Evolutionary conservation across 768 basidiomycete species (phyloP), one percentile per base, ranked within the genome.

Genomic region (Hypholoma sublateritium): DNA sequence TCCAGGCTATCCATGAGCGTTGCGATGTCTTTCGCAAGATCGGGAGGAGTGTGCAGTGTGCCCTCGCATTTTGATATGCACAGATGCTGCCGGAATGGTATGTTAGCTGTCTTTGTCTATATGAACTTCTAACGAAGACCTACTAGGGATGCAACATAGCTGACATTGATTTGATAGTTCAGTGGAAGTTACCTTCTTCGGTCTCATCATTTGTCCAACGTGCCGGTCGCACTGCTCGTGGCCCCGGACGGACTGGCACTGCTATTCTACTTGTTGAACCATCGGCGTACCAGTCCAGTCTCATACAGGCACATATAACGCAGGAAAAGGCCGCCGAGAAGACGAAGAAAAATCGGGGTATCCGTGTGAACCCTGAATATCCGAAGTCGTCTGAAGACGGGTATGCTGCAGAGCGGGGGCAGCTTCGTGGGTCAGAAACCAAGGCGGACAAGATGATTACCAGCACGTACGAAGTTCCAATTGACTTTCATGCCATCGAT

Each of bases 121-220:
- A n/a, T n/a, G n/a, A n/a, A n/a, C n/a, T n/a, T n/a, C n/a, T n/a
- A n/a, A n/a, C n/a, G n/a, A n/a, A n/a, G n/a, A n/a, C n/a, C n/a
- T 6, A 4, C 5, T 35, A 70, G 69, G 71, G 76, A 0, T 70
- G 70, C 32, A 67, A 74, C 54, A 67, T 74, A 17, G 64, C 70
- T 0, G 68, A 74, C 50, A 64, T 77, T 4, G 72, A 73, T n/a
- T 21, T 72, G 22, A 73, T 76, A 0, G 68, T 75, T 0, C 75
- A 76, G 46, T 77, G 74, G 73, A 76, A 73, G 34, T 19, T 67
- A 0, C 70, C 74, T 0, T 14, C 36, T 2, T 62, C 58, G 5
- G 16, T 75, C 0, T 74, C 73, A 0, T 62, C 65, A 2, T 77
- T 61, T 21, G 64, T 74, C 0, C 73, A 74, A 51, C 64, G 70